These are phyloP conservation scores for Alternaria burnsii DNA, from an alignment of 2,329 filamentous ascomycete genomes.

Conservation along the genomic window DNA sequence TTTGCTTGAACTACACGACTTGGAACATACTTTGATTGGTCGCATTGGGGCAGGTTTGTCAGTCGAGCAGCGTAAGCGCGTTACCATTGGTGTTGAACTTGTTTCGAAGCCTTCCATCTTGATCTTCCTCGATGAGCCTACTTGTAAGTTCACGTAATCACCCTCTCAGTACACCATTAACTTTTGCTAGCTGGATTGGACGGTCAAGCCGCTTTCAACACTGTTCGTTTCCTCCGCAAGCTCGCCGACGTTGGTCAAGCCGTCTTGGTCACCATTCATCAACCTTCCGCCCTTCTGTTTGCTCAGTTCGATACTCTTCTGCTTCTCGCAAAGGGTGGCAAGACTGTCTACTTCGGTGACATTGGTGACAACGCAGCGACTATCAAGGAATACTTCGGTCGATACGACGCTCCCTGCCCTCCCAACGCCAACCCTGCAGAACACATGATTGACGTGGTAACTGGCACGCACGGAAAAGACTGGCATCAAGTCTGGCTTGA, in stretches of 20 bases:
- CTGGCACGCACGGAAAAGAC: constrained; percentile 47
- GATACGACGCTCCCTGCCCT: constrained; percentile 63
- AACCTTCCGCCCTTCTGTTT: constrained; percentile 81
- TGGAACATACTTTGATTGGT: constrained; percentile 39
- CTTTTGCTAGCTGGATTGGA: constrained; percentile 64
- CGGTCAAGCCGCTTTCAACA: constrained; percentile 74
- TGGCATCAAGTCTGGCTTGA: constrained; percentile 53
- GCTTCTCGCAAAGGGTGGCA: constrained; percentile 76
- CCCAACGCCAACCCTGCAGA: constrained; percentile 65
- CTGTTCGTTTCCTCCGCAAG: constrained; percentile 75
- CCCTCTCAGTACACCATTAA: not conserved
- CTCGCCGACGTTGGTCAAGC: constrained; percentile 79
- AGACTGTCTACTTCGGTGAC: constrained; percentile 84
- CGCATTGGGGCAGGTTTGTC: constrained; percentile 37
- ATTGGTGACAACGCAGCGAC: constrained; percentile 74
- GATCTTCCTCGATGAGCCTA: constrained; percentile 79
- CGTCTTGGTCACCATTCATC: constrained; percentile 86
- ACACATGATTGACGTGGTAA: constrained; percentile 82
- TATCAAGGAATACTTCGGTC: constrained; percentile 63
- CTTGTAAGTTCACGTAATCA: constrained; percentile 54
- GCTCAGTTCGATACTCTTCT: constrained; percentile 83
- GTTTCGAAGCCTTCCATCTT: constrained; percentile 69
- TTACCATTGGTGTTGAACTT: constrained; percentile 67
- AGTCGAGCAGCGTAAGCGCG: constrained; percentile 67
- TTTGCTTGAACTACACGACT: constrained; percentile 36